phyloP scores from a whole-genome alignment of 108 stramenopile genomes.

The Nitzschia putrida region DNA sequence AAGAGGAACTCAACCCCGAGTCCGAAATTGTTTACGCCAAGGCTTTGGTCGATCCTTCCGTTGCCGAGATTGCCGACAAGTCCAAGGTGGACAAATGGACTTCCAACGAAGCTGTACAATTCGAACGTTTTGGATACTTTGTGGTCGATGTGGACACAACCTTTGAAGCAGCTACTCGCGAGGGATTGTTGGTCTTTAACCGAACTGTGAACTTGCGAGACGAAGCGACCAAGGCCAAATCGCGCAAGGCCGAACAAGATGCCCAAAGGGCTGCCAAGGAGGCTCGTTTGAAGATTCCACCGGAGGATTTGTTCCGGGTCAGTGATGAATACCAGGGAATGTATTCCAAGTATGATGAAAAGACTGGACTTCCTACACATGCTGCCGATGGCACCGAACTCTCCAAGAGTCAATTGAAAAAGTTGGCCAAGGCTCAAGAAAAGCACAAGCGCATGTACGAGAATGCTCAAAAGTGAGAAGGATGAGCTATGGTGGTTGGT shows the following conservation, averaged over 20 bases:
- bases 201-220: conserved; percentile 92
- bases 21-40: conserved; percentile 75
- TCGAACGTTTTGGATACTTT: conserved; percentile 97
- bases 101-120: conserved; percentile 83
- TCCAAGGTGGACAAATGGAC: conserved; percentile 61
- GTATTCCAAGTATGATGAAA: conserved; percentile 82
- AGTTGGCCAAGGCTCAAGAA: conserved; percentile 88
- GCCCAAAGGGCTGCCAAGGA: conserved; percentile 60
- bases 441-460: conserved; percentile 77
- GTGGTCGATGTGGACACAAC: conserved; percentile 92
- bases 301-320: conserved; percentile 66
- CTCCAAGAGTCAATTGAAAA: conserved; percentile 91
- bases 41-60: conserved; percentile 80
- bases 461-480: conserved; percentile 1
- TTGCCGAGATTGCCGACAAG: conserved; percentile 56
- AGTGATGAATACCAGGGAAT: conserved; percentile 73
- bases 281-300: conserved; percentile 70
- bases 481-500: neutral
- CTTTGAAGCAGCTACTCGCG: conserved; percentile 50
- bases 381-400: conserved; percentile 83
- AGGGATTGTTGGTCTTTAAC: conserved; percentile 90
- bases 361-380: conserved; percentile 89
- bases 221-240: conserved; percentile 77
- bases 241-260: conserved; percentile 58
- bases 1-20: conserved; percentile 89